These are phyloP conservation scores for Candida michaelii DNA, from an alignment of 805 yeast genomes.

Conservation along the genomic window DNA sequence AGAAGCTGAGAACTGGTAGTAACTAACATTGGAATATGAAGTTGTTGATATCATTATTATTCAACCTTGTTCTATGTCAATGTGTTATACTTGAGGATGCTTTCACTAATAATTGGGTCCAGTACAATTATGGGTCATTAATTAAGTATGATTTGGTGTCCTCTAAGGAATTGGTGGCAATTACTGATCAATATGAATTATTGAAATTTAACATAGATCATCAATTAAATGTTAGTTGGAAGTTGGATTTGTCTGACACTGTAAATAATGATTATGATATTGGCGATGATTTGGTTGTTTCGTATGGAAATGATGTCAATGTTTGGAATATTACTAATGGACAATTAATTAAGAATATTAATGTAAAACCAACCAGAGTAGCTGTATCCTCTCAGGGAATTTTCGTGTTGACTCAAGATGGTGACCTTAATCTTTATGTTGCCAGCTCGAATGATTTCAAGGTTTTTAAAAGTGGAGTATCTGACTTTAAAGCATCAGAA, in stretches of 20 bases:
- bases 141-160: slow-evolving; percentile 7
- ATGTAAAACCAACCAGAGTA: not conserved
- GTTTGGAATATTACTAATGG: slow-evolving; percentile 10
- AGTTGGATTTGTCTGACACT: slow-evolving; percentile 3
- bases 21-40: not conserved
- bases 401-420: not conserved
- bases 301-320: slow-evolving; percentile 2
- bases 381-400: slow-evolving; percentile 4
- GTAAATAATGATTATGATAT: not conserved
- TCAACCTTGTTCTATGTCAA: slow-evolving; percentile 6
- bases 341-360: not conserved
- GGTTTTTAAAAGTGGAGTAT: slow-evolving; percentile 2
- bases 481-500: slow-evolving; percentile 9
- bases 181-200: slow-evolving; percentile 7
- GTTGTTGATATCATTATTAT: not conserved
- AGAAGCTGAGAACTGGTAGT: too few relatives aligned
- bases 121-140: slow-evolving; percentile 11
- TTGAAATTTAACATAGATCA: not conserved
- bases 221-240: slow-evolving; percentile 8
- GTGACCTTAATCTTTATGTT: not conserved
- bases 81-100: slow-evolving; percentile 14
- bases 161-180: slow-evolving; percentile 2
- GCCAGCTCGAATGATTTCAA: not conserved
- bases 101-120: slow-evolving; percentile 16
- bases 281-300: not conserved